phyloP scores from a whole-genome alignment of 164 flowering plant genomes.

The Tetrastigma voinierianum region DNA sequence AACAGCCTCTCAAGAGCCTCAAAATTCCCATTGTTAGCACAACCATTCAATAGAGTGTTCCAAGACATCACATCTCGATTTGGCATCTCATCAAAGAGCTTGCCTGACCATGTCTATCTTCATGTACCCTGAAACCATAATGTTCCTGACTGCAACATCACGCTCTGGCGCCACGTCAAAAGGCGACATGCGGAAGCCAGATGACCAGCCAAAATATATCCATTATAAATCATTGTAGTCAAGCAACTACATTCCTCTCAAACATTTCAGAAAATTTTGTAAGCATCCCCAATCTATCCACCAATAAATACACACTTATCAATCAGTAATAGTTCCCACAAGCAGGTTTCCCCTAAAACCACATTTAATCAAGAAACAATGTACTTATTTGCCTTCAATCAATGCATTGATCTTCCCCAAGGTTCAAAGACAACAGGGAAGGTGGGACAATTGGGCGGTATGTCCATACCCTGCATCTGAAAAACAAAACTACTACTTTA shows the following conservation, averaged over 20 bases:
- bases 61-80: conserved; percentile 64
- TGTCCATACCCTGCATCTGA: conserved; percentile 39
- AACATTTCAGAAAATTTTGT: conserved; percentile 57
- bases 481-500: conserved; percentile 40
- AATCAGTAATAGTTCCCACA: conserved; percentile 58
- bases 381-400: conserved; percentile 49
- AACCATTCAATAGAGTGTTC: conserved; percentile 67
- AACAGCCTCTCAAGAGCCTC: conserved; percentile 42
- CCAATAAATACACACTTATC: conserved; percentile 57
- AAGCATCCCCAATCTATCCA: conserved; percentile 36
- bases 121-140: too few species aligned
- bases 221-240: conserved; percentile 64
- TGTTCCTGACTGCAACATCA: too few species aligned
- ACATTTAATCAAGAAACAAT: conserved; percentile 41
- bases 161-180: too few species aligned
- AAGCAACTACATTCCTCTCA: conserved; percentile 56
- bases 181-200: conserved; percentile 46
- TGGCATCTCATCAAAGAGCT: conserved; percentile 50
- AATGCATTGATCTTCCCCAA: conserved; percentile 38
- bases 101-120: too few species aligned
- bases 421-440: conserved; percentile 57
- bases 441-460: conserved; percentile 52
- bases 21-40: too few species aligned
- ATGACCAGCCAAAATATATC: conserved; percentile 37
- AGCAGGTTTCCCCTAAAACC: conserved; percentile 51